Evolutionary conservation across 768 basidiomycete genomes (phyloP).

Genomic region (Pleurotus salmoneostramineus): DNA sequence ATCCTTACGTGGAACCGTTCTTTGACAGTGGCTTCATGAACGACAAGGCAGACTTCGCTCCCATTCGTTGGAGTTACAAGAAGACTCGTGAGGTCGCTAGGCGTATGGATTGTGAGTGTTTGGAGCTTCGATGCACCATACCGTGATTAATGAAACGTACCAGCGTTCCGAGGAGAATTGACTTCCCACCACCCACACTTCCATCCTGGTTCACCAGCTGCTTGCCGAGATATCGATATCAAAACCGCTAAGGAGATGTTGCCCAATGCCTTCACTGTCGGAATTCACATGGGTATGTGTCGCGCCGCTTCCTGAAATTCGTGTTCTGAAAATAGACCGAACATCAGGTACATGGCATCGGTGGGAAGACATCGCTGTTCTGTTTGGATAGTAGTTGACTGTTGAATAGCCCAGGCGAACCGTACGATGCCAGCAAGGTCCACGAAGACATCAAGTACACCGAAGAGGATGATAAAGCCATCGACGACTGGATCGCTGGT

Average conservation of each 20-base stretch:
- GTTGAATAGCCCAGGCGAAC: slow-evolving; percentile 39
- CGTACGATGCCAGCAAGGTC: slow-evolving; percentile 50
- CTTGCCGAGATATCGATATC: slow-evolving; percentile 60
- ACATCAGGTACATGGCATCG: slow-evolving; percentile 48
- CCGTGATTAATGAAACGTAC: neutral
- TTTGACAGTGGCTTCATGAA: slow-evolving; percentile 82
- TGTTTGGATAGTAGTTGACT: neutral
- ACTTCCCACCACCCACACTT: slow-evolving; percentile 73
- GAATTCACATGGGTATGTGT: slow-evolving; percentile 63
- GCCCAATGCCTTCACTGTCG: slow-evolving; percentile 60
- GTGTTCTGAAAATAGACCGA: neutral
- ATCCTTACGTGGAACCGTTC: slow-evolving; percentile 58
- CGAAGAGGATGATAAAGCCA: slow-evolving; percentile 65
- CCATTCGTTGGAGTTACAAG: slow-evolving; percentile 77
- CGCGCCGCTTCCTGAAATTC: neutral
- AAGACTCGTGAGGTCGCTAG: slow-evolving; percentile 69
- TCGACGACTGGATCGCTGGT: slow-evolving; percentile 65
- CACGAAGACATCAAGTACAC: slow-evolving; percentile 66
- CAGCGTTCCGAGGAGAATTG: slow-evolving; percentile 69
- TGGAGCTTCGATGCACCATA: no score
- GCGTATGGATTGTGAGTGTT: slow-evolving; percentile 57
- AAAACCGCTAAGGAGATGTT: slow-evolving; percentile 58
- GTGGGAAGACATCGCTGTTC: slow-evolving; percentile 15
- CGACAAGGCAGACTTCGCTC: slow-evolving; percentile 72
- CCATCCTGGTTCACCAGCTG: slow-evolving; percentile 65